Evolutionary conservation across 306 rosid genomes (phyloP).

Genomic region (Crotalaria pallida): DNA sequence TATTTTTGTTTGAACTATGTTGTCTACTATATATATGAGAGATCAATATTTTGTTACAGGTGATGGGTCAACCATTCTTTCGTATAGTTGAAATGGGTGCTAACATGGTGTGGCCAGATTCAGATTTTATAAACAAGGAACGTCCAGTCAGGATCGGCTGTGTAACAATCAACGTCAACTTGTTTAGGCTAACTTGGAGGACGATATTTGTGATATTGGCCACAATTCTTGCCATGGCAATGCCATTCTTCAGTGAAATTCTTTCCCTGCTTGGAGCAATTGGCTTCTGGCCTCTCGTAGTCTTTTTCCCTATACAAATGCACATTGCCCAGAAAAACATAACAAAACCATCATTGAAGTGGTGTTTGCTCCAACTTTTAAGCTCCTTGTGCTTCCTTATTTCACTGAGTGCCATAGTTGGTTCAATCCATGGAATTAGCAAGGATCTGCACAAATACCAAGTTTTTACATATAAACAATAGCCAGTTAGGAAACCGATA

Average conservation of each 20-base stretch:
- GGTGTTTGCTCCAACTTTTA: constrained; percentile 50
- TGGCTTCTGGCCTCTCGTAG: constrained; percentile 58
- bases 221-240: constrained; percentile 40
- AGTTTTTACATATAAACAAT: constrained; percentile 36
- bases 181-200: constrained; percentile 63
- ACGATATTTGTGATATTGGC: constrained; percentile 38
- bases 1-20: neutral
- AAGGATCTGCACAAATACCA: constrained; percentile 34
- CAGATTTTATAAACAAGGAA: constrained; percentile 43
- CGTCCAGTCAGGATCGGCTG: constrained; percentile 10
- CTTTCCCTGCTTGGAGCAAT: constrained; percentile 62
- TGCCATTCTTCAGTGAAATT: constrained; percentile 62
- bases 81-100: constrained; percentile 47
- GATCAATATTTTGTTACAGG: constrained; percentile 25
- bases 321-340: constrained; percentile 49
- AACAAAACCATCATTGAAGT: constrained; percentile 22
- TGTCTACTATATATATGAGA: neutral
- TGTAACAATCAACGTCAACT: constrained; percentile 25
- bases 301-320: constrained; percentile 67
- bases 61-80: constrained; percentile 51
- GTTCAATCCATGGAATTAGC: constrained; percentile 41
- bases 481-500: neutral
- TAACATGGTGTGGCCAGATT: constrained; percentile 40
- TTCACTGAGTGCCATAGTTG: constrained; percentile 42
- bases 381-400: constrained; percentile 39